Evolutionary conservation across 2,329 filamentous ascomycete species (phyloP).

Genomic region (Tolypocladium album): DNA sequence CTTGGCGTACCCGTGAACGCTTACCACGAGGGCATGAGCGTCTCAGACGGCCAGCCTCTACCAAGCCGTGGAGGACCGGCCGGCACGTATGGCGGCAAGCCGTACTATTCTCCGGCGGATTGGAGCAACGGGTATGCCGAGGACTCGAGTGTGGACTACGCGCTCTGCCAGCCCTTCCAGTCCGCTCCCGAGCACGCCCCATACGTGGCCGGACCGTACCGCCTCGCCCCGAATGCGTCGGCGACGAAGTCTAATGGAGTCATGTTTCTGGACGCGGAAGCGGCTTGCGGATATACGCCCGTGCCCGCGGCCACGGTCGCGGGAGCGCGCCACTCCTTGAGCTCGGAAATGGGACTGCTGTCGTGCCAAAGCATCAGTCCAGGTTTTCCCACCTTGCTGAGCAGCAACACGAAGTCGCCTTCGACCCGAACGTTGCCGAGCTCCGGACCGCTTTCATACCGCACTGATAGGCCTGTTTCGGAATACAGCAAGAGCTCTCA

Average conservation of each 20-base stretch:
- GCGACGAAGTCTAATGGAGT: slow-evolving; percentile 7
- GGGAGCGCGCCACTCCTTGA: slow-evolving; percentile 7
- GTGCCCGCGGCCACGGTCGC: slow-evolving; percentile 7
- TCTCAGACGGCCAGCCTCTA: slow-evolving; percentile 8
- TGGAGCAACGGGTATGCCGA: slow-evolving; percentile 16
- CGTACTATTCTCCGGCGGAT: slow-evolving; percentile 12
- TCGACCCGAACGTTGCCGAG: slow-evolving; percentile 10
- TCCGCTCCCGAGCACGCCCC: slow-evolving; percentile 9
- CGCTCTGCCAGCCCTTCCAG: slow-evolving; percentile 10
- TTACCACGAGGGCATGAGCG: slow-evolving; percentile 9
- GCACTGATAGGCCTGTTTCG: slow-evolving; percentile 9
- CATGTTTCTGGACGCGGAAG: slow-evolving; percentile 16
- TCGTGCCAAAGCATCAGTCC: slow-evolving; percentile 10
- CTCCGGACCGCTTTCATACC: slow-evolving; percentile 10
- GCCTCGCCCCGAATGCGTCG: slow-evolving; percentile 9
- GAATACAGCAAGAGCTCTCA: slow-evolving; percentile 2
- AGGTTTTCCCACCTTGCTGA: slow-evolving; percentile 3
- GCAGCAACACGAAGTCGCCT: slow-evolving; percentile 9
- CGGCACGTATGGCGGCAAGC: slow-evolving; percentile 13
- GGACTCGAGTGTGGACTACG: slow-evolving; percentile 13
- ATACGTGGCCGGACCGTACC: slow-evolving; percentile 15
- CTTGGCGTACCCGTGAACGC: slow-evolving; percentile 5
- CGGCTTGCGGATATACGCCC: slow-evolving; percentile 13
- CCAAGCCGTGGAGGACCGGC: slow-evolving; percentile 10
- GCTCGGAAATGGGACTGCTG: slow-evolving; percentile 6